Evolutionary conservation across 805 yeast genomes (phyloP).

Genomic region (Priceomyces carsonii): DNA sequence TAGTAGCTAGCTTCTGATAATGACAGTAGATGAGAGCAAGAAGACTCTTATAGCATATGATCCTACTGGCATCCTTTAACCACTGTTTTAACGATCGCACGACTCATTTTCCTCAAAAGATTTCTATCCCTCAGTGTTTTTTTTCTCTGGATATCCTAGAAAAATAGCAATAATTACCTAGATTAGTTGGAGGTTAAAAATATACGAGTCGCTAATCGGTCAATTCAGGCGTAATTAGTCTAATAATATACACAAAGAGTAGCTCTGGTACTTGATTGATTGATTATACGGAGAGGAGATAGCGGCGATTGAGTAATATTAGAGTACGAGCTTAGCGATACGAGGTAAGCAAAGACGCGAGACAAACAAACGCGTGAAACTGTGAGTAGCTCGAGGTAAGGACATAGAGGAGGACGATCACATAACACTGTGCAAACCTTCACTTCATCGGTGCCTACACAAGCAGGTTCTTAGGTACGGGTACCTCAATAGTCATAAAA

Average conservation of each 20-base stretch:
- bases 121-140: constrained; percentile 7
- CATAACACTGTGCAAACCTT: no score
- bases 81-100: constrained; percentile 6
- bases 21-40: no score
- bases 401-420: no score
- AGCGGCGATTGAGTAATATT: not conserved
- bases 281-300: constrained; percentile 2
- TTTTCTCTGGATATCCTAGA: constrained; percentile 3
- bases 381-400: no score
- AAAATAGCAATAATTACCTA: constrained; percentile 4
- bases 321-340: not conserved
- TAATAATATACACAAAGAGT: not conserved
- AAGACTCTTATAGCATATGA: no score
- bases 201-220: constrained; percentile 1
- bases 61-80: no score
- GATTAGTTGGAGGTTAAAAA: constrained; percentile 2
- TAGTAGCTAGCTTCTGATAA: no score
- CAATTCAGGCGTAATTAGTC: not conserved
- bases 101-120: constrained; percentile 3
- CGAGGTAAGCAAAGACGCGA: not conserved
- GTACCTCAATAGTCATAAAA: no score
- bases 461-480: no score
- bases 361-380: not conserved
- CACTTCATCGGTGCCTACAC: no score
- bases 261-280: constrained; percentile 3